Evolutionary conservation across 768 basidiomycete species (phyloP), one percentile per base, ranked within the genome.

Genomic region (Austroboletus festivus): DNA sequence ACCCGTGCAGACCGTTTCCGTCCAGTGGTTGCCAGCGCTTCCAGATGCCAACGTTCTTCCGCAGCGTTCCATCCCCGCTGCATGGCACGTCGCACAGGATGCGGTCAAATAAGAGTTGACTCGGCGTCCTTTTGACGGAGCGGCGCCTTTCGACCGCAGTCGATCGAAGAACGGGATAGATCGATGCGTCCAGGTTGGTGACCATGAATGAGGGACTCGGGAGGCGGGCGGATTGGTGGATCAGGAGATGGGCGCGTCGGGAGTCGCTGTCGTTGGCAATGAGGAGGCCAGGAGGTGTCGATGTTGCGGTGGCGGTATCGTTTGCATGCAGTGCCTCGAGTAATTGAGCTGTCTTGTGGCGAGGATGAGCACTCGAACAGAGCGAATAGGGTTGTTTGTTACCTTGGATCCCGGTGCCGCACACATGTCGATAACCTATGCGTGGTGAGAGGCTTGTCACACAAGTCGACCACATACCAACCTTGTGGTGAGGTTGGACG

Each of bases 321-420:
- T 85, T 76, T 3, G 89, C 81, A 62, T 99, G 96, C 2, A 98
- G 75, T 1, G 93, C 90, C 73, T 99, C 96, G 42, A 99, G 82
- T 38, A 99, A 78, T 73, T 99, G 96, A 9, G 93, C 91, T 8
- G 95, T 96, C 87, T 91, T 60, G 26, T 31, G 28, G 40, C 10
- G 11, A 33, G 44, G 26, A 40, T 48, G 24, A 48, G 34, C n/a
- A 41, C 19, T 43, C 1, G 38, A 44, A 34, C 35, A n/a, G 3
- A 15, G 38, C 42, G 2, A 19, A 13, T 7, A 38, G 19, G 15
- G 10, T 30, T 13, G 31, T 20, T 39, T 3, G 38, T 44, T 55
- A 89, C 90, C 74, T 99, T 99, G 20, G 93, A 96, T 5, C 96
- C 96, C 0, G 96, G 96, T 2, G 96, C 95, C 16, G 96, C 96